These are phyloP conservation scores for Limnomonas spitsbergensis DNA, from an alignment of 139 green algal genomes.

Conservation along the genomic window DNA sequence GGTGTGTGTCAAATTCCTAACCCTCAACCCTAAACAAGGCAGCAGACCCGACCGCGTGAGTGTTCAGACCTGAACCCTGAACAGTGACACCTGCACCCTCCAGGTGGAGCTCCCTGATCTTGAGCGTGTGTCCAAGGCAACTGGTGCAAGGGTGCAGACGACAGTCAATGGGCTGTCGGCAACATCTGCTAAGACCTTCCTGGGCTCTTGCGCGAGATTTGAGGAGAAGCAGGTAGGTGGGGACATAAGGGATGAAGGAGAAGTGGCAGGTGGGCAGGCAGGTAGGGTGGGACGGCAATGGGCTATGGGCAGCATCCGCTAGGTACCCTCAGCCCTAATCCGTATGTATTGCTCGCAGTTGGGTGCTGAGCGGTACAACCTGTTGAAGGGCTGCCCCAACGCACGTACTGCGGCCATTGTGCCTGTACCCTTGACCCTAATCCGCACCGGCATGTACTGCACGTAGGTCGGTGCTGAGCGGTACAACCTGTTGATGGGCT, in stretches of 20 bases:
- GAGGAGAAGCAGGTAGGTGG: constrained; percentile 88
- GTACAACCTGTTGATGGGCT: constrained; percentile 98
- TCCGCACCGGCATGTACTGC: too few species aligned
- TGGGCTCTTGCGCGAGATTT: constrained; percentile 87
- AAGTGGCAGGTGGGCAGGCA: not conserved
- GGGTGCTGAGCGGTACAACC: constrained; percentile 94
- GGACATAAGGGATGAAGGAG: not conserved
- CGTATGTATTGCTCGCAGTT: constrained; percentile 74
- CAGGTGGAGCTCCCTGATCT: constrained; percentile 75
- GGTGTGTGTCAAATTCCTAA: too few species aligned
- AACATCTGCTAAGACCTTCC: constrained; percentile 44
- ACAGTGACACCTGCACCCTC: too few species aligned
- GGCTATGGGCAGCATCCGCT: too few species aligned
- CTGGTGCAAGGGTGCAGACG: constrained; percentile 45
- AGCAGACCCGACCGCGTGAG: too few species aligned
- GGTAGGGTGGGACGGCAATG: too few species aligned
- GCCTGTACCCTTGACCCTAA: too few species aligned
- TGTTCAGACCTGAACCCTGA: too few species aligned
- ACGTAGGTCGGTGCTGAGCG: constrained; percentile 89
- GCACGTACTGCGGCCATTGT: constrained; percentile 94
- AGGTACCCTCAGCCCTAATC: too few species aligned
- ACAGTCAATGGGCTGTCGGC: constrained; percentile 87
- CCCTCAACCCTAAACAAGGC: too few species aligned
- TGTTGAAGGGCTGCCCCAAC: constrained; percentile 92
- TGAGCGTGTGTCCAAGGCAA: constrained; percentile 79